These are phyloP conservation scores for Beauveria brongniartii DNA, from an alignment of 2,329 filamentous ascomycete genomes.

Conservation along the genomic window DNA sequence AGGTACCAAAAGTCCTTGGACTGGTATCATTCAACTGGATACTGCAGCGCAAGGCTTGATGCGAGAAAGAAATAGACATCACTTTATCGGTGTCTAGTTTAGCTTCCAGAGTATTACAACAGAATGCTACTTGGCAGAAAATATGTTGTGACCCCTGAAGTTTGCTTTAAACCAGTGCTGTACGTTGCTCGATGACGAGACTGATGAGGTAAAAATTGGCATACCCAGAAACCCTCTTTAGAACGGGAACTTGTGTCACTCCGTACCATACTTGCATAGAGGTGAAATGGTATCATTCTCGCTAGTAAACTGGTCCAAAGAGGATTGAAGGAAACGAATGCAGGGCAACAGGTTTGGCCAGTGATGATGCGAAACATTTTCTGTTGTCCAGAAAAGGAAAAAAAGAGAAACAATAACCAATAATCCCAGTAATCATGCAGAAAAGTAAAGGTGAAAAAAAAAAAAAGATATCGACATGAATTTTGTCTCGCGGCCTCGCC, in stretches of 20 bases:
- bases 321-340: not conserved
- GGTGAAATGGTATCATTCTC: constrained; percentile 9
- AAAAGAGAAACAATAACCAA: not conserved
- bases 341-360: not conserved
- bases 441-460: not conserved
- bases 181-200: no score
- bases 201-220: no score
- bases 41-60: not conserved
- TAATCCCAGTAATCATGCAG: not conserved
- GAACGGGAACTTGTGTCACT: no score
- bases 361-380: not conserved
- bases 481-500: not conserved
- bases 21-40: no score
- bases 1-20: constrained; percentile 14
- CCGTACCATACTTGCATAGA: not conserved
- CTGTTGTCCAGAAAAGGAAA: not conserved
- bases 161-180: no score
- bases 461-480: not conserved
- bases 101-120: not conserved
- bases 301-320: not conserved
- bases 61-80: not conserved
- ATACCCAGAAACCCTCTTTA: no score
- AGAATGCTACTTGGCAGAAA: no score
- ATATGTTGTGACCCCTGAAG: no score
- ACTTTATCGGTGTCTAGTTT: not conserved